Evolutionary conservation across 169 alveolate species (phyloP).

Genomic region (Plasmodium inui): DNA sequence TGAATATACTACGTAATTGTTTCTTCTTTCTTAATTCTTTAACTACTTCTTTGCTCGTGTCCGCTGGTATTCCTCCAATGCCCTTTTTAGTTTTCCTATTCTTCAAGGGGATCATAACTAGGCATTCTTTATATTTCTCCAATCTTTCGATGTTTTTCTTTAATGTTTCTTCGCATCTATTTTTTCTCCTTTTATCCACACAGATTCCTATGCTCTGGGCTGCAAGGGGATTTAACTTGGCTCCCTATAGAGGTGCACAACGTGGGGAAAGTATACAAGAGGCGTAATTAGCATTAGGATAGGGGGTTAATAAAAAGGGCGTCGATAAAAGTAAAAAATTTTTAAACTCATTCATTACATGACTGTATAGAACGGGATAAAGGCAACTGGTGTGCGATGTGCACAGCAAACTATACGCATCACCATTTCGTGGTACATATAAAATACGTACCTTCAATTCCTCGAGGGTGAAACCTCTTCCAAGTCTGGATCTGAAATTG

Average conservation of each 20-base stretch:
- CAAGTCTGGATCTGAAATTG: constrained; percentile 96
- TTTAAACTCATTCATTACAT: neutral
- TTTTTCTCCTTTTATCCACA: constrained; percentile 98
- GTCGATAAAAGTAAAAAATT: neutral
- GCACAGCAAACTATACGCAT: neutral
- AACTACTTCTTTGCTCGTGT: constrained; percentile 87
- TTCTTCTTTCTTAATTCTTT: constrained; percentile 76
- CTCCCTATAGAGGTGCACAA: constrained; percentile 74
- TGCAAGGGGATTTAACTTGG: constrained; percentile 93
- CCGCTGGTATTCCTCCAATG: constrained; percentile 93
- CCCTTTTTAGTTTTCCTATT: constrained; percentile 97
- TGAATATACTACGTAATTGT: constrained; percentile 67
- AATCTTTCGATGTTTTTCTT: constrained; percentile 95
- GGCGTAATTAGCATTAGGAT: neutral
- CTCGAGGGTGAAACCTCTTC: constrained; percentile 98
- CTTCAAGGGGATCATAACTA: constrained; percentile 96
- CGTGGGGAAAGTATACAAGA: constrained; percentile 15
- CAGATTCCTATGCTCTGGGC: constrained; percentile 98
- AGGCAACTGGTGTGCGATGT: neutral
- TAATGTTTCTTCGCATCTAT: constrained; percentile 94
- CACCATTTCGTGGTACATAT: neutral
- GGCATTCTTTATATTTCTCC: constrained; percentile 94
- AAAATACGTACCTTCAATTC: constrained; percentile 92
- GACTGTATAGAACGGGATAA: neutral
- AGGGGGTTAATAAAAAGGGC: neutral